Evolutionary conservation across 805 yeast species (phyloP).

Genomic region (Ogataea chonburiensis): DNA sequence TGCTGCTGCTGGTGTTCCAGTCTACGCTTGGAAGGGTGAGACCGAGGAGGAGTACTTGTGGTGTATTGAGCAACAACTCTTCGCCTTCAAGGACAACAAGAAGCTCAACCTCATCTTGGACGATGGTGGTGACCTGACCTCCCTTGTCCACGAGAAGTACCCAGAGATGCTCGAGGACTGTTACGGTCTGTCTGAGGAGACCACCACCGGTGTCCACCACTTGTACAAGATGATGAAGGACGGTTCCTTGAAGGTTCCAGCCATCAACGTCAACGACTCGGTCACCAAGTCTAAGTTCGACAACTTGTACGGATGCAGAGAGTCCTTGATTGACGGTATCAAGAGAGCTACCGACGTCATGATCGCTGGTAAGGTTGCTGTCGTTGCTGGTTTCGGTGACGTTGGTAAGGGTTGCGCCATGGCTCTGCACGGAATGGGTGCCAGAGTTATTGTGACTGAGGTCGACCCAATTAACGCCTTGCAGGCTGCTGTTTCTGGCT

Average conservation of each 20-base stretch:
- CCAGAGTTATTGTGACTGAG: conserved; percentile 96
- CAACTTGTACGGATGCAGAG: conserved; percentile 99
- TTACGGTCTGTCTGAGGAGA: conserved; percentile 96
- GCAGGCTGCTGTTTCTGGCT: conserved; percentile 99
- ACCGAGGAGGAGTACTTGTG: conserved; percentile 98
- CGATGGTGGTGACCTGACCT: conserved; percentile 98
- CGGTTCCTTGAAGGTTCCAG: conserved; percentile 90
- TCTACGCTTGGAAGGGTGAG: conserved; percentile 99
- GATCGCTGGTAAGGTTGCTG: conserved; percentile 99
- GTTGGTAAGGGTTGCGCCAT: conserved; percentile 99
- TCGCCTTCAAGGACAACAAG: conserved; percentile 93
- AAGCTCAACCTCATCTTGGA: conserved; percentile 95
- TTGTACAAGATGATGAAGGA: conserved; percentile 94
- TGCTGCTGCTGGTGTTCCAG: conserved; percentile 99
- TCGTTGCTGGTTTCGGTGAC: conserved; percentile 99
- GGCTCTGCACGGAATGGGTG: conserved; percentile 99
- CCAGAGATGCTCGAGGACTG: conserved; percentile 96
- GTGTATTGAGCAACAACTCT: conserved; percentile 99
- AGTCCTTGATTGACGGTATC: conserved; percentile 97
- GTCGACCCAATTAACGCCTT: conserved; percentile 98
- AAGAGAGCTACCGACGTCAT: conserved; percentile 99
- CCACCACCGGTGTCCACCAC: conserved; percentile 99
- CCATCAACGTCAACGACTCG: conserved; percentile 98
- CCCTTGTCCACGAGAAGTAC: conserved; percentile 95
- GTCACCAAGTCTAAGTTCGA: conserved; percentile 99